Conservation (phyloP, 305 asterid genomes). For the Solanum hybrid region DNA sequence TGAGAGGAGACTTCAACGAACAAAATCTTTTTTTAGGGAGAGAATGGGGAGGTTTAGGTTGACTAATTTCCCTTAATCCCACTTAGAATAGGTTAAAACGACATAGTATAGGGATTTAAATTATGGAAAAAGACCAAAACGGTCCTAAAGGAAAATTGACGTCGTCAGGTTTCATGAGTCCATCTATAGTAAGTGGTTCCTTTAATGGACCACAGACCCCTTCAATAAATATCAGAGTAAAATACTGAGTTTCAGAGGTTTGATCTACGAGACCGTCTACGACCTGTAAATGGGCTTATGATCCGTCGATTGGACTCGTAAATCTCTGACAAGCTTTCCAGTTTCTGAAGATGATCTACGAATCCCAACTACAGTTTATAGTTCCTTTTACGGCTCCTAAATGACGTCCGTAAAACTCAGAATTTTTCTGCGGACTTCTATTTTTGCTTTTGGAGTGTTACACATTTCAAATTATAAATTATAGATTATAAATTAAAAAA, state of each 20-base stretch:
- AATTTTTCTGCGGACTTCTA: background rate
- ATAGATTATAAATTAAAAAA: too few species aligned
- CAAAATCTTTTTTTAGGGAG: background rate
- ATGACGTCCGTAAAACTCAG: background rate
- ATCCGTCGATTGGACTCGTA: background rate
- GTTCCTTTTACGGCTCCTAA: background rate
- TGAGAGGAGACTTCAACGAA: background rate
- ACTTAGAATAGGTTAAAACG: background rate
- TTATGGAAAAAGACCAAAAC: background rate
- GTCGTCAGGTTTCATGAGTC: background rate
- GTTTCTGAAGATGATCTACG: background rate
- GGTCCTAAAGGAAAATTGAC: background rate
- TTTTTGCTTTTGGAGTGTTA: background rate
- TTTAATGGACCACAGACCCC: background rate
- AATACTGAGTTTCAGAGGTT: background rate
- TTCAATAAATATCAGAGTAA: background rate
- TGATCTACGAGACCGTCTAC: background rate
- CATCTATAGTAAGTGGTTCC: background rate
- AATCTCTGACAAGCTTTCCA: background rate
- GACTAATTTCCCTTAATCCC: background rate
- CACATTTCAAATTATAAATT: background rate
- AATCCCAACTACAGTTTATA: background rate
- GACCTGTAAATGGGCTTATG: background rate
- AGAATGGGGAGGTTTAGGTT: background rate
- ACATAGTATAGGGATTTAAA: background rate